These are phyloP conservation scores for Noccaea bulbosa DNA, from an alignment of 345 rosid species.

Conservation along the genomic window DNA sequence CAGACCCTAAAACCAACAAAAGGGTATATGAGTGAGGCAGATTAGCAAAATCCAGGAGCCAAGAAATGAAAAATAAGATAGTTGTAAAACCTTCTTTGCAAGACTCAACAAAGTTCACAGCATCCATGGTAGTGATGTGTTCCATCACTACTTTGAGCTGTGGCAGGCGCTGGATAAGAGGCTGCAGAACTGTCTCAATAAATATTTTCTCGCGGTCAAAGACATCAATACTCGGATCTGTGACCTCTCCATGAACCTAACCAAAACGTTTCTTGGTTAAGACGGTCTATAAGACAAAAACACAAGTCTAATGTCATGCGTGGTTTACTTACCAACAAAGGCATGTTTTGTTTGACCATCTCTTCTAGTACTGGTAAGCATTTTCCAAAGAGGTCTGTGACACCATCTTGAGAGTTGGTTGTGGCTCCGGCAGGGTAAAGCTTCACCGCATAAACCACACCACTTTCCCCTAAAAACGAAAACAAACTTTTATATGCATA, in stretches of 20 bases:
- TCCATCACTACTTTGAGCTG: slow-evolving; percentile 84
- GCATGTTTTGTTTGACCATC: slow-evolving; percentile 84
- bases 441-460: slow-evolving; percentile 89
- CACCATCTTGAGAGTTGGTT: slow-evolving; percentile 96
- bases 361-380: slow-evolving; percentile 90
- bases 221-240: slow-evolving; percentile 74
- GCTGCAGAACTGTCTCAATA: slow-evolving; percentile 74
- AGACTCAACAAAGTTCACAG: slow-evolving; percentile 81
- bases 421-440: slow-evolving; percentile 97
- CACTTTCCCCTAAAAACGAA: slow-evolving; percentile 63
- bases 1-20: slow-evolving; percentile 51
- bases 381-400: slow-evolving; percentile 86
- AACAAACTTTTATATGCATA: background rate
- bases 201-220: slow-evolving; percentile 94
- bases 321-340: slow-evolving; percentile 66
- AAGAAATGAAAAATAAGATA: background rate
- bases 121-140: slow-evolving; percentile 90
- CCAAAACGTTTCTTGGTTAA: slow-evolving; percentile 19
- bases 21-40: slow-evolving; percentile 12
- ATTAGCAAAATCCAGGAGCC: background rate
- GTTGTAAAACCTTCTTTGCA: slow-evolving; percentile 67
- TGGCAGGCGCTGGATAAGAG: slow-evolving; percentile 76
- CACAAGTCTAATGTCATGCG: background rate
- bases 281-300: slow-evolving; percentile 4
- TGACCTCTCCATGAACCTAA: slow-evolving; percentile 99